phyloP scores from a whole-genome alignment of 768 basidiomycete genomes.

The Tylopilus subfusipes region DNA sequence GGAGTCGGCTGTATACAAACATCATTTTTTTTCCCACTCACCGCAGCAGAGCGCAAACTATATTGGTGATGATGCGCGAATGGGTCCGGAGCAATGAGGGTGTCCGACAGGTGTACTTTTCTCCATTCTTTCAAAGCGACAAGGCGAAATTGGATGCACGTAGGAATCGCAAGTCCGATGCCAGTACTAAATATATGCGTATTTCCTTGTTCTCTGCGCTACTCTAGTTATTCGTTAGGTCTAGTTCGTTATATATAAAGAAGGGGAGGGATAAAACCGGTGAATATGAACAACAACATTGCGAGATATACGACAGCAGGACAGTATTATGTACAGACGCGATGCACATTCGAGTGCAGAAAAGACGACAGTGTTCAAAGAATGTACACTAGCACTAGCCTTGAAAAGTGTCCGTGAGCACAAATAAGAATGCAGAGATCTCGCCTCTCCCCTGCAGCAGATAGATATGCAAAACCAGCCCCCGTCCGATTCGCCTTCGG shows the following conservation, averaged over 20 bases:
- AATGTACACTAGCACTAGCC: not conserved
- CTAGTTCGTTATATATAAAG: no score
- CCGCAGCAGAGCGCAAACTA: no score
- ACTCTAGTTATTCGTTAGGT: no score
- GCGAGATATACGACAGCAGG: not conserved
- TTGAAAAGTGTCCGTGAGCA: not conserved
- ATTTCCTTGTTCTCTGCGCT: no score
- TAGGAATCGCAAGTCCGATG: not conserved
- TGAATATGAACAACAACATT: not conserved
- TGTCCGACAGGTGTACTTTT: no score
- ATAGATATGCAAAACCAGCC: not conserved
- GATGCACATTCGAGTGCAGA: not conserved
- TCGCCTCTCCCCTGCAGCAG: not conserved
- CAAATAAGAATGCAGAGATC: not conserved
- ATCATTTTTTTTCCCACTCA: not conserved
- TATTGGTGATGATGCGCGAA: no score
- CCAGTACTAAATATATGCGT: not conserved
- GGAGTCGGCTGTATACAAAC: no score
- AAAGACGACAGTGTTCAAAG: not conserved
- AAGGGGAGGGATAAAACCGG: no score
- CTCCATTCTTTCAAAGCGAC: no score
- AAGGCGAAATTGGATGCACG: no score
- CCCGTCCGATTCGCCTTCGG: not conserved
- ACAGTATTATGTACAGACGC: not conserved
- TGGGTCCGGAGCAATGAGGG: no score